phyloP scores from a whole-genome alignment of 208 protist species.

The Trypanosoma cruzi region DNA sequence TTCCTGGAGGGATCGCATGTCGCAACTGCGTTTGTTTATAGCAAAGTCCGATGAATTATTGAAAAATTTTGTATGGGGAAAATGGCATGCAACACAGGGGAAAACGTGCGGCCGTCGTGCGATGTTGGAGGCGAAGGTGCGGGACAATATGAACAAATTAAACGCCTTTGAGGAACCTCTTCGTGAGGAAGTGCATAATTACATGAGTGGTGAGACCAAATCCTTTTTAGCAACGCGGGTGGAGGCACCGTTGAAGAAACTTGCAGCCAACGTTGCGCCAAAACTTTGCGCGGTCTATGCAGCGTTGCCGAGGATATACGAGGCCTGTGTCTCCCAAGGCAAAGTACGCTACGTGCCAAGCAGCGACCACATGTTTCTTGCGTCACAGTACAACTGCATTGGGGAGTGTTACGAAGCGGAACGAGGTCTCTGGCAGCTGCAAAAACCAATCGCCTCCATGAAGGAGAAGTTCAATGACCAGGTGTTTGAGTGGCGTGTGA shows the following conservation, averaged over 20 bases:
- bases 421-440: constrained; percentile 10
- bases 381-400: constrained; percentile 16
- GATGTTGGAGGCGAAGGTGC: constrained; percentile 10
- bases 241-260: constrained; percentile 9
- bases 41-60: constrained; percentile 12
- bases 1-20: constrained; percentile 9
- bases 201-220: constrained; percentile 2
- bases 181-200: constrained; percentile 19
- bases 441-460: constrained; percentile 7
- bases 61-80: constrained; percentile 7
- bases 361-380: constrained; percentile 21
- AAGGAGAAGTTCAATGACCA: constrained; percentile 14
- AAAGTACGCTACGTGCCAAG: constrained; percentile 24
- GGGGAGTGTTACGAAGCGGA: constrained; percentile 22
- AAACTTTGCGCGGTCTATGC: neutral
- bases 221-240: constrained; percentile 4
- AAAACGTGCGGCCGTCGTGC: constrained; percentile 1
- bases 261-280: neutral
- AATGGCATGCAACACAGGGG: constrained; percentile 20
- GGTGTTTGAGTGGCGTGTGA: constrained; percentile 14
- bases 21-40: constrained; percentile 5
- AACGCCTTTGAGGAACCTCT: constrained; percentile 22
- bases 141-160: constrained; percentile 12
- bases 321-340: constrained; percentile 13
- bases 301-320: constrained; percentile 9